Percentiles rank a stretch among this genome's conserved stretches.
Evolutionary conservation across 1,284 basidiomycete genomes (phyloP).

Genomic region (Cryptococcus sp.): DNA sequence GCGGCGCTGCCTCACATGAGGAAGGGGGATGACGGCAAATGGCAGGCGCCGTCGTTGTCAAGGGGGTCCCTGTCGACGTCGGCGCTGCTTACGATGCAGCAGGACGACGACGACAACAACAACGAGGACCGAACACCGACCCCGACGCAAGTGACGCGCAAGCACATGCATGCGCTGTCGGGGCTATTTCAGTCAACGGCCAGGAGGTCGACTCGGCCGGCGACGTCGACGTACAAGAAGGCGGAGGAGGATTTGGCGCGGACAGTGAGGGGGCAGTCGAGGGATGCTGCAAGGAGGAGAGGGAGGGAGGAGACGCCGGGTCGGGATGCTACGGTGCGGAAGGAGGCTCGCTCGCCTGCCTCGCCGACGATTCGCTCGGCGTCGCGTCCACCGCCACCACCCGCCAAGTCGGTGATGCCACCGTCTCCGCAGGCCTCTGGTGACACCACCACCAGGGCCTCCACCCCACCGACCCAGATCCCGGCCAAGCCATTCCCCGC

Average conservation of each 20-base stretch:
- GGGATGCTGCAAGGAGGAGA: neutral
- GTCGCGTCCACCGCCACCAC: neutral
- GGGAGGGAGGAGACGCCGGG: neutral
- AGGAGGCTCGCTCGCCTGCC: neutral
- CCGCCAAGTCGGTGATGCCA: neutral
- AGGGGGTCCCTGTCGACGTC: slow-evolving; percentile 38
- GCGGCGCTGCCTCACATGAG: slow-evolving; percentile 25
- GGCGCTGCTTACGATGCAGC: slow-evolving; percentile 20
- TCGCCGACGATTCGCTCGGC: neutral
- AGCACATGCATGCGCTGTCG: slow-evolving; percentile 17
- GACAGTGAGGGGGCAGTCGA: neutral
- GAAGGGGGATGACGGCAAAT: slow-evolving; percentile 32
- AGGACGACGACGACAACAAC: slow-evolving; percentile 9
- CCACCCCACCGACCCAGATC: neutral
- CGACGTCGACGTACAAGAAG: neutral
- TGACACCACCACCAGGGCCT: neutral
- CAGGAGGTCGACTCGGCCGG: neutral
- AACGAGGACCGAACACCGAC: neutral
- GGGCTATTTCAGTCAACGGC: slow-evolving; percentile 16
- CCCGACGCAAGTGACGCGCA: slow-evolving; percentile 2
- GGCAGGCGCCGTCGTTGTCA: slow-evolving; percentile 40
- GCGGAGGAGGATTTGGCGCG: neutral
- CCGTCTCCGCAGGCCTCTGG: neutral
- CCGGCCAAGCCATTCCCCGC: neutral
- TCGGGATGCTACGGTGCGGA: neutral